Percentiles rank a stretch among this genome's conserved stretches.
Conservation (phyloP, 768 basidiomycete genomes). For the Termitomyces sp. region DNA sequence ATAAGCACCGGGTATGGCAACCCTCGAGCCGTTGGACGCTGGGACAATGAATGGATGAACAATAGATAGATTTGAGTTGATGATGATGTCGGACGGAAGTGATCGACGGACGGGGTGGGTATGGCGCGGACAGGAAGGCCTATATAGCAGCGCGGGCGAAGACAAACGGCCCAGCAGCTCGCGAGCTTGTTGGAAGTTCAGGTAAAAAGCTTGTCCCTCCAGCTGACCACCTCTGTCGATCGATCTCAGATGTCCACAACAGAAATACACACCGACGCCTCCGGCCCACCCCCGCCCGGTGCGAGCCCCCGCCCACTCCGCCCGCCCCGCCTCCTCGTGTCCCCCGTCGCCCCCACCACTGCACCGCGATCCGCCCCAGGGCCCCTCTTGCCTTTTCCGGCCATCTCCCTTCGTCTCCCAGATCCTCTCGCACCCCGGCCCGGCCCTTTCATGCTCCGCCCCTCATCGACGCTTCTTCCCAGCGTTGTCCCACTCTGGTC, state of each 20-base stretch:
- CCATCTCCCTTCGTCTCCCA: constrained; percentile 12
- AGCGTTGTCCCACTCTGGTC: background rate
- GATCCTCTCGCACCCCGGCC: constrained; percentile 13
- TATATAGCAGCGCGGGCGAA: background rate
- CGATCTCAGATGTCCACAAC: constrained; percentile 17
- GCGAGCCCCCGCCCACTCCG: no score
- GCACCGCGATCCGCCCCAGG: no score
- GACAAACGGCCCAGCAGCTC: background rate
- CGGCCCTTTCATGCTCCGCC: constrained; percentile 4
- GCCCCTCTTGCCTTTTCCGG: constrained; percentile 8
- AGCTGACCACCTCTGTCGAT: constrained; percentile 12
- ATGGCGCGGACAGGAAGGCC: background rate
- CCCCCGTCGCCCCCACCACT: no score
- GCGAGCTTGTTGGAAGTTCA: constrained; percentile 2
- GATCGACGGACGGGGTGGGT: constrained; percentile 20
- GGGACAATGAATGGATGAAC: no score
- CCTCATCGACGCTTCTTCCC: constrained; percentile 4
- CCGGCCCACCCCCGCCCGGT: background rate
- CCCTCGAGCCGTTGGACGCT: background rate
- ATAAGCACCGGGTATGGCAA: constrained; percentile 4
- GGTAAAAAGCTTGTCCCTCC: constrained; percentile 10
- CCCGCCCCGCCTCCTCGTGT: no score
- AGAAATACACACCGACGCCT: background rate
- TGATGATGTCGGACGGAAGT: constrained; percentile 18
- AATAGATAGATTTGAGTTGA: constrained; percentile 1